Conservation (phyloP, 768 basidiomycete genomes). For the Jaapia argillacea region DNA sequence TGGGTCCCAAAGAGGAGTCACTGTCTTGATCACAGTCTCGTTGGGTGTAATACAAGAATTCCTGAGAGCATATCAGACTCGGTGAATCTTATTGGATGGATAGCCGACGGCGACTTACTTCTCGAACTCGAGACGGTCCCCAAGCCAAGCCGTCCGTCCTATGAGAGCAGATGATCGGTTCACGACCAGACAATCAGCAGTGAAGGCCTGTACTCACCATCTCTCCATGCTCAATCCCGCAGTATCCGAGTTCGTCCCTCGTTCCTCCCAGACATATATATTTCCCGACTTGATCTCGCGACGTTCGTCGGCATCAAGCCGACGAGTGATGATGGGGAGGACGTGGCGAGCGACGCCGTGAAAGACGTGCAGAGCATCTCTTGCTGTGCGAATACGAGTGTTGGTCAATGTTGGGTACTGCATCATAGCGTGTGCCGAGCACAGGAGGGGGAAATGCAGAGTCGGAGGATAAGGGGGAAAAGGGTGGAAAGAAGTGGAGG, state of each 20-base stretch:
- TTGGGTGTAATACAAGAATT: constrained; percentile 49
- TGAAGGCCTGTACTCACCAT: constrained; percentile 39
- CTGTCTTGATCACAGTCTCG: constrained; percentile 26
- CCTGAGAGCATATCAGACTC: constrained; percentile 19
- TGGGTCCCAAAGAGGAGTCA: not conserved
- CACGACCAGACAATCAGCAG: constrained; percentile 14
- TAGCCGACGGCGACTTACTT: constrained; percentile 14
- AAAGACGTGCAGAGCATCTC: constrained; percentile 77
- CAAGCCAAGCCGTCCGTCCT: constrained; percentile 70
- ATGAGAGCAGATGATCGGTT: constrained; percentile 25
- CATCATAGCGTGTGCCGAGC: constrained; percentile 29
- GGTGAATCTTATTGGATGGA: constrained; percentile 2
- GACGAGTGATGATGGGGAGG: constrained; percentile 70
- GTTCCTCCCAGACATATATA: constrained; percentile 86
- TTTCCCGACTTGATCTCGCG: constrained; percentile 62
- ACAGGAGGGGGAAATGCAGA: constrained; percentile 8
- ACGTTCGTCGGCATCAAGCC: constrained; percentile 73
- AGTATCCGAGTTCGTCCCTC: constrained; percentile 70
- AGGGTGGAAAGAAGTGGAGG: not conserved
- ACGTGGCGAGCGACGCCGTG: constrained; percentile 59
- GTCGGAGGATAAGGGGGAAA: not conserved
- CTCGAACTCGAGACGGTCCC: constrained; percentile 71
- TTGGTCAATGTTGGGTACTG: constrained; percentile 69
- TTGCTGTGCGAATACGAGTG: constrained; percentile 68
- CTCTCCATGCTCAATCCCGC: constrained; percentile 83